Percentiles rank a stretch among this genome's conserved stretches.
Conservation (phyloP, 2,329 filamentous ascomycete species). For the Neocucurbitaria cava region DNA sequence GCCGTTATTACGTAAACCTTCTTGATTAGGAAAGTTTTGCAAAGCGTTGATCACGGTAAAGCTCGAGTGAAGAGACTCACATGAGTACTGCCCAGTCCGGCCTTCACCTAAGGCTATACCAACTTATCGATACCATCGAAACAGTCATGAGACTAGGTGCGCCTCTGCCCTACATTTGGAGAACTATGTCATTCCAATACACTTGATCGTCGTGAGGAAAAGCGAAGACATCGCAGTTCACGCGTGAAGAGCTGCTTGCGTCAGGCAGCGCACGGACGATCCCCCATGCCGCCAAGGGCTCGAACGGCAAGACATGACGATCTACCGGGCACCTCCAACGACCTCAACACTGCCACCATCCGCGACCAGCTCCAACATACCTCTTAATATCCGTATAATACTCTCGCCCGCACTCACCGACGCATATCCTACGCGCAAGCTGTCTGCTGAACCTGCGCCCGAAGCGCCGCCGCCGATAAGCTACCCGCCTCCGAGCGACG, state of each 20-base stretch:
- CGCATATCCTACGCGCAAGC: background rate
- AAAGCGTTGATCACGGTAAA: too few species aligned
- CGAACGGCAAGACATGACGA: conserved; percentile 21
- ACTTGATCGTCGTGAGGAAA: background rate
- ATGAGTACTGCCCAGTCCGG: too few species aligned
- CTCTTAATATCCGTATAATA: background rate
- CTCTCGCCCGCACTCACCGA: background rate
- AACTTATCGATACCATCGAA: too few species aligned
- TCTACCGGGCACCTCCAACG: conserved; percentile 9
- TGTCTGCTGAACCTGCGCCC: background rate
- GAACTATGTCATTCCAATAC: background rate
- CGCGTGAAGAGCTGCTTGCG: background rate
- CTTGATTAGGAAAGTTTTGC: too few species aligned
- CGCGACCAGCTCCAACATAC: background rate
- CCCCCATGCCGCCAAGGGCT: background rate
- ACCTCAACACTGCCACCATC: conserved; percentile 12
- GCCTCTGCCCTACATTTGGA: too few species aligned
- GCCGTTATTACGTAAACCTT: too few species aligned
- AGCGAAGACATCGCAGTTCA: background rate
- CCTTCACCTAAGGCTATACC: too few species aligned
- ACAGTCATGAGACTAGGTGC: too few species aligned
- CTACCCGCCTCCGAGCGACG: conserved; percentile 15
- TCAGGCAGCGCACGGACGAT: background rate
- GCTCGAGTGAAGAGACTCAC: too few species aligned
- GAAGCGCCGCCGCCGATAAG: conserved; percentile 18